Base-by-base conservation (phyloP, 2,329 filamentous ascomycete species). In the Amauroascus niger region DNA sequence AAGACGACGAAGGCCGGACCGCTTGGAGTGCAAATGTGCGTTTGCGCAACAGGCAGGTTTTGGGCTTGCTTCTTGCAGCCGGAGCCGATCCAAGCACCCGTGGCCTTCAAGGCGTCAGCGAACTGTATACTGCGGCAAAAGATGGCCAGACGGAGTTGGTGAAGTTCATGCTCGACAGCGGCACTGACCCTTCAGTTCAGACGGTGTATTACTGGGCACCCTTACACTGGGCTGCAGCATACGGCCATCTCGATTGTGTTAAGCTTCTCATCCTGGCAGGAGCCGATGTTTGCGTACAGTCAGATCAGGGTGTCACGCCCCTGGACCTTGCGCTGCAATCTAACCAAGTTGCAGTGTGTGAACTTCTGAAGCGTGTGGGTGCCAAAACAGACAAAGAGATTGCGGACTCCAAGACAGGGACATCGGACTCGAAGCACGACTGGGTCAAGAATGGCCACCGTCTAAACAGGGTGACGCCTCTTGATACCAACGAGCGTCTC, bases 181-280 rank as follows among this genome's bases (percentile, higher is more conserved):
- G 46, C 18, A 37, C 46, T 5, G 22, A 49, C 28, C 43, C 43
- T 16, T 46, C 43, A 14, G 16, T 49, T 4, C 22, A 49, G 20
- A 39, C 46, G 13, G n/a, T 24, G 4, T 37, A 35, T 22, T 22
- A 24, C n/a, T 35, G 46, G 30, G 46, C 33, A 16, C 49, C 26
- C 26, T 20, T 43, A 30, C 26, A 40, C 14, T 43, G 24, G 33
- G 49, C 49, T 16, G 33, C 33, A 33, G 6, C 22, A 30, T 32
- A 51, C 26, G 35, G 37, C n/a, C 49, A 51, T 28, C 40, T 51
- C 6, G 49, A 51, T 18, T 32, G 30, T 13, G 37, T 43, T 6
- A 14, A 41, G n/a, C 33, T 41, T 30, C 33, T 51, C 6, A n/a
- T 51, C 24, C 18, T 43, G 14, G 35, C 26, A n/a, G 49, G 49